phyloP scores from a whole-genome alignment of 1,284 basidiomycete species.

The Agroathelia rolfsii region DNA sequence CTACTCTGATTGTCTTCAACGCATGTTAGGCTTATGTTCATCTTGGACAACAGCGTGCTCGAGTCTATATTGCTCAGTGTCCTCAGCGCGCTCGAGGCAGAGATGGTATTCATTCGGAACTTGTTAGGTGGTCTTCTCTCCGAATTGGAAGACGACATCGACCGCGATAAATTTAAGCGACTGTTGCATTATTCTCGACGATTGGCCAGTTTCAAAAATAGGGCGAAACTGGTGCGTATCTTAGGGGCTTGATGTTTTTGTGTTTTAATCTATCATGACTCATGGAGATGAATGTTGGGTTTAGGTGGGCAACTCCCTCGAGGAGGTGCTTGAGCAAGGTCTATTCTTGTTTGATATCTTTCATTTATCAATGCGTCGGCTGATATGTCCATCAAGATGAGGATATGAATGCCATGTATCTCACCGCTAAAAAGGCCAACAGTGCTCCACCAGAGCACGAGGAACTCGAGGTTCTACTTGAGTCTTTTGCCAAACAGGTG shows the following conservation, averaged over 20 bases:
- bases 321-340: conserved; percentile 89
- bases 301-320: conserved; percentile 83
- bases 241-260: conserved; percentile 1
- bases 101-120: conserved; percentile 84
- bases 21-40: conserved; percentile 14
- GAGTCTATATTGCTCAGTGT: conserved; percentile 87
- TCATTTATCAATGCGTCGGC: conserved; percentile 9
- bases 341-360: conserved; percentile 15
- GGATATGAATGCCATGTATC: conserved; percentile 87
- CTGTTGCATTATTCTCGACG: conserved; percentile 85
- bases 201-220: conserved; percentile 79
- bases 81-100: conserved; percentile 82
- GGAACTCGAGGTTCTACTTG: conserved; percentile 86
- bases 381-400: conserved; percentile 50
- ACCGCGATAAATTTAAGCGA: conserved; percentile 85
- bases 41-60: conserved; percentile 51
- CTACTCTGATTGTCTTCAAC: conserved; percentile 4
- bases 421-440: conserved; percentile 69
- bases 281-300: conserved; percentile 7
- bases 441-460: conserved; percentile 71
- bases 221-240: conserved; percentile 62
- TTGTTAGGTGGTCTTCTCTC: conserved; percentile 83
- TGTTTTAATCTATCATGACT: conserved; percentile 4
- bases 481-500: conserved; percentile 91
- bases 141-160: conserved; percentile 88